phyloP scores from a whole-genome alignment of 1,284 basidiomycete genomes.

The Neonothopanus nambi region DNA sequence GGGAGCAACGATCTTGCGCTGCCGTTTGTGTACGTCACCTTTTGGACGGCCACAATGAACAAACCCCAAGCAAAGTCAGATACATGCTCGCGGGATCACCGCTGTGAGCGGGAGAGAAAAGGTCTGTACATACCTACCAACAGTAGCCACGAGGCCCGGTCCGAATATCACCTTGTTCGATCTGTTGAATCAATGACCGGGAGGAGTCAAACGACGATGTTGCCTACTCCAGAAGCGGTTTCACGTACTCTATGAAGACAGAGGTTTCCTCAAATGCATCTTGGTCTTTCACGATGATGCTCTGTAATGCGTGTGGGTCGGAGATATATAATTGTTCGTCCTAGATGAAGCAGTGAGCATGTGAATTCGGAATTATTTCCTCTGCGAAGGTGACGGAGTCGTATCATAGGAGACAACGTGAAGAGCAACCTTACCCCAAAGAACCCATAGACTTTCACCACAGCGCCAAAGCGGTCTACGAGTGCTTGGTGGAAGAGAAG shows the following conservation, averaged over 20 bases:
- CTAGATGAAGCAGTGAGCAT: no score
- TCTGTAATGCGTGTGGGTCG: slow-evolving; percentile 47
- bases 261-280: slow-evolving; percentile 51
- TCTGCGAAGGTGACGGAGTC: not conserved
- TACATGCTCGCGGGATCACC: no score
- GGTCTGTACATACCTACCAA: slow-evolving; percentile 26
- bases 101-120: not conserved
- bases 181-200: slow-evolving; percentile 17
- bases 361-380: not conserved
- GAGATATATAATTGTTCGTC: slow-evolving; percentile 49
- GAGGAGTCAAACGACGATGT: not conserved
- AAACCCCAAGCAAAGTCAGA: not conserved
- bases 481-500: slow-evolving; percentile 47
- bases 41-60: not conserved
- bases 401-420: slow-evolving; percentile 3
- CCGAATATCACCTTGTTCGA: slow-evolving; percentile 37
- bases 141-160: slow-evolving; percentile 21
- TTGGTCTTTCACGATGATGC: slow-evolving; percentile 47
- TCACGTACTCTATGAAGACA: slow-evolving; percentile 47
- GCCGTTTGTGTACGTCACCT: slow-evolving; percentile 51
- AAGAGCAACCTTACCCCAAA: slow-evolving; percentile 57
- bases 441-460: slow-evolving; percentile 49
- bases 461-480: slow-evolving; percentile 45
- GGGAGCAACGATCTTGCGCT: slow-evolving; percentile 51
- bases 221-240: not conserved